These are phyloP conservation scores for Hypoxylon sp. DNA, from an alignment of 2,329 filamentous ascomycete genomes.

Conservation along the genomic window DNA sequence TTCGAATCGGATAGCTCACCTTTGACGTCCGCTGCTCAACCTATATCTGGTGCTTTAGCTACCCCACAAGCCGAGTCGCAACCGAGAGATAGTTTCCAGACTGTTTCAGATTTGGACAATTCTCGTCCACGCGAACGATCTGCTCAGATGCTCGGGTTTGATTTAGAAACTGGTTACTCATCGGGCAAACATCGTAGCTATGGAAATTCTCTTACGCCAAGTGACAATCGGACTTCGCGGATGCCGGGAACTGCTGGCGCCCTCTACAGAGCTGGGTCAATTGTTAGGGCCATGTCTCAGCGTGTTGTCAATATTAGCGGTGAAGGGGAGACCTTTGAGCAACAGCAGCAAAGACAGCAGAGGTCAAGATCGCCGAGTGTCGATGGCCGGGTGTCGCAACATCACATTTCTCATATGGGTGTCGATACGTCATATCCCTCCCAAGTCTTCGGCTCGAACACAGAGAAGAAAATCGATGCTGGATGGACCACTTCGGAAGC, in stretches of 20 bases:
- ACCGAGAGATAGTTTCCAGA: conserved; percentile 71
- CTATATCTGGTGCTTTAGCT: conserved; percentile 67
- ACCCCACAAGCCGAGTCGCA: conserved; percentile 60
- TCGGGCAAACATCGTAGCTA: conserved; percentile 69
- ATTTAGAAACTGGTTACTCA: conserved; percentile 71
- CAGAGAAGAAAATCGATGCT: conserved; percentile 62
- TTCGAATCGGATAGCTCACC: conserved; percentile 72
- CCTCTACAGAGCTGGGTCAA: conserved; percentile 78
- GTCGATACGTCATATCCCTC: conserved; percentile 68
- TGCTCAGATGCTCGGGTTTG: conserved; percentile 68
- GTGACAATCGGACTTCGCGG: conserved; percentile 69
- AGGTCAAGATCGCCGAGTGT: conserved; percentile 70
- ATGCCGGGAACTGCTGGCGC: conserved; percentile 76
- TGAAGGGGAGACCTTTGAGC: conserved; percentile 86
- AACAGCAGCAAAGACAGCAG: conserved; percentile 74
- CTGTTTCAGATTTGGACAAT: conserved; percentile 67
- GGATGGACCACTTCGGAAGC: conserved; percentile 53
- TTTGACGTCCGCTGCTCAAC: conserved; percentile 69
- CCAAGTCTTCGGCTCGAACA: conserved; percentile 61
- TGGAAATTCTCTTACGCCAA: conserved; percentile 69
- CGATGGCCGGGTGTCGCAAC: conserved; percentile 65
- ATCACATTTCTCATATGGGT: conserved; percentile 60
- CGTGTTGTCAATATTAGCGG: conserved; percentile 98
- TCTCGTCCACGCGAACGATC: conserved; percentile 61
- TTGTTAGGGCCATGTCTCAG: conserved; percentile 91